Base-by-base conservation (phyloP, 2,329 filamentous ascomycete genomes). In the Pleurostoma richardsiae region DNA sequence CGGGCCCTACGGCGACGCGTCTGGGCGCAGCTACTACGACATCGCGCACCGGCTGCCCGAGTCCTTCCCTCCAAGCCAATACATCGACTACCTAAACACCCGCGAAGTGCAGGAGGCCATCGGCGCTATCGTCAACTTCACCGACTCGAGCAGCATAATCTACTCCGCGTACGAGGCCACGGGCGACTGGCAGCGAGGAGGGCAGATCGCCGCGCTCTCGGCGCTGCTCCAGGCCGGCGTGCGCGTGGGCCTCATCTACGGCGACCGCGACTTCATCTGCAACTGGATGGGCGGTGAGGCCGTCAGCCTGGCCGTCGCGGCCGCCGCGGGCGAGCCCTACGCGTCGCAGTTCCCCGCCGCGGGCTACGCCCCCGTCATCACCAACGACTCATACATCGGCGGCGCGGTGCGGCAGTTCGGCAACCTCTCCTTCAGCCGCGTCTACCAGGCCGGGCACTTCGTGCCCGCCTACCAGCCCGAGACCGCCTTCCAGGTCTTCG, bases 271-370 rank as follows among this genome's bases (percentile, higher is more conserved):
- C 61, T 83, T 79, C 57, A 75, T 80, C 50, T 84, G 80, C 62
- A 83, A 83, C 60, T 84, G 85, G 80, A 70, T 85, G 53, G 88
- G 89, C n/a, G 88, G 87, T 33, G 78, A 94, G 64, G 82, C 84
- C 2, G 73, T 88, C 39, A 87, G 84, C 3, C 71, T 89, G 4
- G 74, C 75, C 5, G 68, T 90, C 1, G 73, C 81, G 39, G 69
- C 73, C 8, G 66, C 73, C 41, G 66, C 74, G 29, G 67, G 68
- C 4, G 54, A 62, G 11, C 56, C 65, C 19, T 82, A 85, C 52
- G 65, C 71, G 0, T 63, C 66, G 1, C 64, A 68, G 29, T 94
- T 92, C 60, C 68, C 74, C 2, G 62, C 69, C 0, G 83, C 88
- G 0, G 88, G 87, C 1, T 94, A 94, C 60, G 79, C 81, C 1